Percentiles rank a stretch among this genome's conserved stretches.
Evolutionary conservation across 306 rosid genomes (phyloP).

Genomic region (Abrus precatorius): DNA sequence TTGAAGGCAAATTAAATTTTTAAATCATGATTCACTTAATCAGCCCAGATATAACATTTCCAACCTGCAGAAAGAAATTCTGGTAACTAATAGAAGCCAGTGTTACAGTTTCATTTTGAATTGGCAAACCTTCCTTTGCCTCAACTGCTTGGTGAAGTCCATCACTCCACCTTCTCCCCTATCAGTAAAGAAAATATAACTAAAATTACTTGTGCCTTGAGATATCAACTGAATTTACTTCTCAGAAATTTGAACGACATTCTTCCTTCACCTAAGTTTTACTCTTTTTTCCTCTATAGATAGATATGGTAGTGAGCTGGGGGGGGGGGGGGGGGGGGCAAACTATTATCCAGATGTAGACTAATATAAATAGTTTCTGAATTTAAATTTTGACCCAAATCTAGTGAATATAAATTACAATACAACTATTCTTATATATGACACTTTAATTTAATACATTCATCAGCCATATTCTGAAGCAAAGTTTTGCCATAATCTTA

Average conservation of each 20-base stretch:
- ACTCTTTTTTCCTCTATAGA: background rate
- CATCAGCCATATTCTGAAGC: constrained; percentile 13
- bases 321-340: background rate
- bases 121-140: constrained; percentile 97
- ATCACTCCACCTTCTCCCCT: constrained; percentile 99
- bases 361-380: background rate
- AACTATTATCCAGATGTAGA: constrained; percentile 30
- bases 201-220: constrained; percentile 39
- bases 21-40: constrained; percentile 32
- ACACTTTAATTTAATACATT: background rate
- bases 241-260: constrained; percentile 39
- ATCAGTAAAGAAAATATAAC: constrained; percentile 43
- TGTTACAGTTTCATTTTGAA: constrained; percentile 96
- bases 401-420: constrained; percentile 12
- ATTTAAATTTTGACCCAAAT: constrained; percentile 31
- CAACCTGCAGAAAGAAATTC: constrained; percentile 98
- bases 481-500: constrained; percentile 25
- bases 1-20: constrained; percentile 41
- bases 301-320: background rate
- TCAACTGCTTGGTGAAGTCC: constrained; percentile 99
- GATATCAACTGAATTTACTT: constrained; percentile 41
- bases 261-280: constrained; percentile 14
- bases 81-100: constrained; percentile 98
- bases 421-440: background rate
- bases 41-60: constrained; percentile 45